phyloP scores from a whole-genome alignment of 2,329 filamentous ascomycete genomes.

The Pyrenochaeta sp. region DNA sequence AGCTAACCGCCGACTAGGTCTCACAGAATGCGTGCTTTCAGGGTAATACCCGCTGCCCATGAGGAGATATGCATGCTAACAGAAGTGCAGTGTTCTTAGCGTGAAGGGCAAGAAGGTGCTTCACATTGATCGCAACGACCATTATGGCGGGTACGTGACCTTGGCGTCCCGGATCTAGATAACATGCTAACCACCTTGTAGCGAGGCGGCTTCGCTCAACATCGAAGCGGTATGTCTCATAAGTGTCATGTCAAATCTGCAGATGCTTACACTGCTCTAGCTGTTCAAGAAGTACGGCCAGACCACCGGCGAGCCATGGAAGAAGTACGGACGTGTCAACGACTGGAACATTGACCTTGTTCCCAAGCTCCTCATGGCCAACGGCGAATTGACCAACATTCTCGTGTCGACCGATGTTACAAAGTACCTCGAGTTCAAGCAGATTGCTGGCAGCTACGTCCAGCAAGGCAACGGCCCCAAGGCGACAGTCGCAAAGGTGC shows the following conservation, averaged over 20 bases:
- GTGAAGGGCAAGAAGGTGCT: constrained; percentile 99
- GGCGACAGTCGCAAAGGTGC: constrained; percentile 95
- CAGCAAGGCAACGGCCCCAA: constrained; percentile 84
- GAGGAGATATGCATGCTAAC: constrained; percentile 19
- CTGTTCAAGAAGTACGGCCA: constrained; percentile 98
- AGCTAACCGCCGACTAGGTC: constrained; percentile 64
- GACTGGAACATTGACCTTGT: constrained; percentile 99
- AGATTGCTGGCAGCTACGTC: constrained; percentile 92
- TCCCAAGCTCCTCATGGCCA: constrained; percentile 98
- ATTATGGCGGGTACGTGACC: constrained; percentile 88
- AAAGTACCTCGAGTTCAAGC: constrained; percentile 62
- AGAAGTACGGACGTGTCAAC: constrained; percentile 94
- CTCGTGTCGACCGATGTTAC: constrained; percentile 87
- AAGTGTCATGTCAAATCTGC: constrained; percentile 21
- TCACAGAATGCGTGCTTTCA: constrained; percentile 99
- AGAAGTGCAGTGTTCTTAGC: constrained; percentile 76
- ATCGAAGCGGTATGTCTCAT: constrained; percentile 75
- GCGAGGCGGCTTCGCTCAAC: constrained; percentile 95
- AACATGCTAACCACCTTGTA: no score
- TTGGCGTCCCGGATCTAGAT: no score
- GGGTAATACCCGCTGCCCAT: constrained; percentile 66
- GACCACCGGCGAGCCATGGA: constrained; percentile 89
- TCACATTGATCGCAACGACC: constrained; percentile 97
- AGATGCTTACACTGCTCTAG: constrained; percentile 60
- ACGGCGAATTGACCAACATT: constrained; percentile 97